Evolutionary conservation across 2,329 filamentous ascomycete genomes (phyloP).

Genomic region (Phyllosticta paracitricarpa): DNA sequence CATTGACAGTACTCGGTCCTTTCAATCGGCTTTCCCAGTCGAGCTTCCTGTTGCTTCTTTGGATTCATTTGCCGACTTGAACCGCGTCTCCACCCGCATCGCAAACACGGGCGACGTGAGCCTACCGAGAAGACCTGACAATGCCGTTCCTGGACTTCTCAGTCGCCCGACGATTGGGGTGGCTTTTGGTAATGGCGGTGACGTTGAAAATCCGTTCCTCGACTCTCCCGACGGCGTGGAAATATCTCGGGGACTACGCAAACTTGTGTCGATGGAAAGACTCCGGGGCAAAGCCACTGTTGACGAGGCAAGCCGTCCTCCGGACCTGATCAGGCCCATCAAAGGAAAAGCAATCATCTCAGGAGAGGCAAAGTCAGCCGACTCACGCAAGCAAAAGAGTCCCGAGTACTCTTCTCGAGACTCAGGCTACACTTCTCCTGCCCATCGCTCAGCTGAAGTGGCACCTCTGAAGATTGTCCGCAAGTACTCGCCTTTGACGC

Average conservation of each 20-base stretch:
- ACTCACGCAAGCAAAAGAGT: not conserved
- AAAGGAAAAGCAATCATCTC: not conserved
- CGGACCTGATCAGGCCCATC: not conserved
- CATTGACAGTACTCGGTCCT: conserved; percentile 2
- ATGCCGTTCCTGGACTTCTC: not conserved
- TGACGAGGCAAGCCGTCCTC: not conserved
- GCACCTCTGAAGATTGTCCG: not conserved
- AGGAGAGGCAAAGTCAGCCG: not conserved
- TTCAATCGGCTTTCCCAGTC: not conserved
- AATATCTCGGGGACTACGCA: not conserved
- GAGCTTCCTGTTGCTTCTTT: not conserved
- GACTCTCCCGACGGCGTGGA: not conserved
- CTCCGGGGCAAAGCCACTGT: not conserved
- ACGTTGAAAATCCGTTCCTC: not conserved
- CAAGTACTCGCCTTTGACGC: not conserved
- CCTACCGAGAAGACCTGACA: not conserved
- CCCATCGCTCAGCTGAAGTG: conserved; percentile 1
- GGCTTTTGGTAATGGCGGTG: not conserved
- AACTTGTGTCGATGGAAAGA: not conserved
- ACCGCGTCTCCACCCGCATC: not conserved
- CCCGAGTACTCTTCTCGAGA: not conserved
- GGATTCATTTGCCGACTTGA: conserved; percentile 4
- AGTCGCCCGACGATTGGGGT: not conserved
- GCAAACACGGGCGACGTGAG: not conserved
- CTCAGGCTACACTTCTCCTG: conserved; percentile 4